These are phyloP conservation scores for Pythium scleroteichum DNA, from an alignment of 352 stramenopile species.

Conservation along the genomic window DNA sequence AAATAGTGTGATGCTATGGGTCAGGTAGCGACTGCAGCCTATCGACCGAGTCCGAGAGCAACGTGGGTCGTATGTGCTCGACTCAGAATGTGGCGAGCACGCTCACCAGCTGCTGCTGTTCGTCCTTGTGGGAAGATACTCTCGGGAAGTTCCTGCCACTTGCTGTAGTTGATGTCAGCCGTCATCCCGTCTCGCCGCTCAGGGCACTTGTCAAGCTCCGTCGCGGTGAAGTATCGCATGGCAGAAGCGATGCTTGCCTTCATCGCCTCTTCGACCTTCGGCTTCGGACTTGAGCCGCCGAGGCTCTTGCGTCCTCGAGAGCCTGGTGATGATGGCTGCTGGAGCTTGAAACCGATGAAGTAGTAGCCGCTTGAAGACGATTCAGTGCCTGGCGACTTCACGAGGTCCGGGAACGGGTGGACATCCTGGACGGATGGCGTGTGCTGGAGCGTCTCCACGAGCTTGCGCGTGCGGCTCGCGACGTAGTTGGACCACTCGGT, in stretches of 20 bases:
- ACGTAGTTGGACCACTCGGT: constrained; percentile 78
- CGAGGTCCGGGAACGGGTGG: constrained; percentile 70
- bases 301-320: background rate
- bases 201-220: constrained; percentile 53
- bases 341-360: constrained; percentile 70
- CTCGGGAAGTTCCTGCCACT: constrained; percentile 73
- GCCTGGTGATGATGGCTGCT: constrained; percentile 9
- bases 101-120: constrained; percentile 62
- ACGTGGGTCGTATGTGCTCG: constrained; percentile 70
- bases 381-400: constrained; percentile 28
- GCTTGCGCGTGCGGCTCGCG: constrained; percentile 76
- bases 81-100: constrained; percentile 78
- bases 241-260: constrained; percentile 53
- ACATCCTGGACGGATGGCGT: constrained; percentile 56
- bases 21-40: background rate
- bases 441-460: constrained; percentile 82
- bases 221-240: constrained; percentile 79
- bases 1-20: constrained; percentile 11
- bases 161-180: constrained; percentile 54
- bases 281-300: background rate
- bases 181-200: constrained; percentile 66
- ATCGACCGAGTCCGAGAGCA: constrained; percentile 47
- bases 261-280: constrained; percentile 20
- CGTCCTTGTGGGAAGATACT: constrained; percentile 60
- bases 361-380: constrained; percentile 47